These are phyloP conservation scores for Neoscytalidium dimidiatum DNA, from an alignment of 2,329 filamentous ascomycete species.

Conservation along the genomic window DNA sequence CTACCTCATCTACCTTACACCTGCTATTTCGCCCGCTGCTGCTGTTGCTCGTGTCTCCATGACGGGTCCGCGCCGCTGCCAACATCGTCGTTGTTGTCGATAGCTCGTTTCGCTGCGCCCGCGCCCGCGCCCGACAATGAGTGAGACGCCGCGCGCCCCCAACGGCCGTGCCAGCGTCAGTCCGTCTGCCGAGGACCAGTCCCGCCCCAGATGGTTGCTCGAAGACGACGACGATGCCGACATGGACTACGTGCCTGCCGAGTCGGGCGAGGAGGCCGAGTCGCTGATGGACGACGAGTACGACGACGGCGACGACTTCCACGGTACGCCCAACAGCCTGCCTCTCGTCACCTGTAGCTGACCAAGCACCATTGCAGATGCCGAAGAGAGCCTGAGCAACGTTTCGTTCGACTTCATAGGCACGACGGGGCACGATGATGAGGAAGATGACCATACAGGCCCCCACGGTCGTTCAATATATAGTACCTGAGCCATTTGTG, in stretches of 20 bases:
- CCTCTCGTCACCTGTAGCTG: slow-evolving; percentile 3
- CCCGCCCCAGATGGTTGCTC: slow-evolving; percentile 29
- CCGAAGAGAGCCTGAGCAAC: slow-evolving; percentile 44
- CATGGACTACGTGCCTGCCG: slow-evolving; percentile 51
- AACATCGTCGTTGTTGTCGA: background rate
- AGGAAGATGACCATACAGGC: slow-evolving; percentile 38
- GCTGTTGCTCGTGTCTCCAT: background rate
- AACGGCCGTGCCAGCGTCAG: slow-evolving; percentile 1
- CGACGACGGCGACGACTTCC: slow-evolving; percentile 36
- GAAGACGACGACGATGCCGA: slow-evolving; percentile 48
- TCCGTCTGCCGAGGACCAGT: background rate
- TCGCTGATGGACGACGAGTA: slow-evolving; percentile 41
- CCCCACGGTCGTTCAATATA: slow-evolving; percentile 24
- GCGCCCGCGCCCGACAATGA: slow-evolving; percentile 8
- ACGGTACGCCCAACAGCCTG: slow-evolving; percentile 28
- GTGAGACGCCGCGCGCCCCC: background rate
- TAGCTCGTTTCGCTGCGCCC: background rate
- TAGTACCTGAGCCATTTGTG: slow-evolving; percentile 22
- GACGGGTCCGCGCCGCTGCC: background rate
- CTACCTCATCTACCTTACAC: background rate
- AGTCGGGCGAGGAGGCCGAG: slow-evolving; percentile 40
- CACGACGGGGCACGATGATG: slow-evolving; percentile 30
- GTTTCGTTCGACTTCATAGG: slow-evolving; percentile 40
- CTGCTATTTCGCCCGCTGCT: background rate
- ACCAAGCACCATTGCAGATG: slow-evolving; percentile 33